Evolutionary conservation across 2,329 filamentous ascomycete species (phyloP).

Genomic region (Ascochyta clinopodiicola): DNA sequence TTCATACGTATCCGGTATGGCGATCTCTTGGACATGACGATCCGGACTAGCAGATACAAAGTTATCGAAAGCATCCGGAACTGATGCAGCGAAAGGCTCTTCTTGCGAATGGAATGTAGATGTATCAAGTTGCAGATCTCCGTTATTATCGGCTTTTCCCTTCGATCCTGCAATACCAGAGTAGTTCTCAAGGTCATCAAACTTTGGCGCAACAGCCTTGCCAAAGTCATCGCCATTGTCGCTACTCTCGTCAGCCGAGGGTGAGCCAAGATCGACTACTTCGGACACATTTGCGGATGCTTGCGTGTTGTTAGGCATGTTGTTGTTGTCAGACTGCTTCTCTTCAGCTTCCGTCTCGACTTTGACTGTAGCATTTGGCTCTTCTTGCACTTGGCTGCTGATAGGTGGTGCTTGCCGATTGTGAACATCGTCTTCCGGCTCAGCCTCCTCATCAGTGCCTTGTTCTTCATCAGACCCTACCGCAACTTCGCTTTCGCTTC

Average conservation of each 20-base stretch:
- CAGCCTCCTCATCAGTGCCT: neutral
- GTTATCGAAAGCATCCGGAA: neutral
- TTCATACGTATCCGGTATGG: neutral
- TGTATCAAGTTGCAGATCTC: neutral
- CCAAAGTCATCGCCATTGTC: neutral
- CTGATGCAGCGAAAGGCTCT: neutral
- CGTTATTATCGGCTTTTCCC: too few species aligned
- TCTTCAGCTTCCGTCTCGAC: neutral
- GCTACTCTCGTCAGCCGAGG: slow-evolving; percentile 15
- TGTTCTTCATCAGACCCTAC: neutral
- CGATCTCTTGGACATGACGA: neutral
- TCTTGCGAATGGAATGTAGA: neutral
- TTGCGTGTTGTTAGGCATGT: slow-evolving; percentile 1
- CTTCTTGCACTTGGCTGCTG: neutral
- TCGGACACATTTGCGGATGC: slow-evolving; percentile 16
- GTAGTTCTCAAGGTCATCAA: neutral
- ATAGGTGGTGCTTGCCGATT: neutral
- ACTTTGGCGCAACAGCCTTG: neutral
- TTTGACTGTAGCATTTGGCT: neutral
- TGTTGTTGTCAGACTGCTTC: neutral
- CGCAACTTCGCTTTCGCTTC: neutral
- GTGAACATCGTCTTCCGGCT: neutral
- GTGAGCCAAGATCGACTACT: slow-evolving; percentile 35
- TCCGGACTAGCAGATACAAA: neutral
- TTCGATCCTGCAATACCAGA: neutral